A percentile compares a stretch with the other conserved stretches of the same genome.
phyloP scores from a whole-genome alignment of 169 alveolate species.

The Plasmodium gaboni region DNA sequence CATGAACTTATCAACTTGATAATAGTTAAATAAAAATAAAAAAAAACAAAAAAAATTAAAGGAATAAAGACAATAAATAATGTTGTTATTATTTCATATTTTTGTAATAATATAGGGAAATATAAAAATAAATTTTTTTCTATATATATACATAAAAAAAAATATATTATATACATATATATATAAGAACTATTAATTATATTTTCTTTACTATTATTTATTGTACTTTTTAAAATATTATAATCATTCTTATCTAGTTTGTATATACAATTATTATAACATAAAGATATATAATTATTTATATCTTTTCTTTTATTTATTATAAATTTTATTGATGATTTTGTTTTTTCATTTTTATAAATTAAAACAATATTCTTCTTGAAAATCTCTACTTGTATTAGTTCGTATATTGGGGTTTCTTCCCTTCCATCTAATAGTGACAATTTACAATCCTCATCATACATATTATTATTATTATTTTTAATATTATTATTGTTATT shows the following conservation, averaged over 20 bases:
- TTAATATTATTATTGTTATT: no score
- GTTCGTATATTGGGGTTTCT: background rate
- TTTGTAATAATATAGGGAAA: slow-evolving; percentile 40
- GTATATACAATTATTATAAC: slow-evolving; percentile 18
- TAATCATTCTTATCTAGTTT: slow-evolving; percentile 41
- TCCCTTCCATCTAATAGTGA: no score
- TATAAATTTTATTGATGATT: slow-evolving; percentile 4
- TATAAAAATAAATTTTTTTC: slow-evolving; percentile 34
- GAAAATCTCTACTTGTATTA: background rate
- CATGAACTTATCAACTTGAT: background rate
- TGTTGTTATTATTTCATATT: slow-evolving; percentile 20
- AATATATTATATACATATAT: slow-evolving; percentile 3
- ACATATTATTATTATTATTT: no score
- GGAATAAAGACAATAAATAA: slow-evolving; percentile 23
- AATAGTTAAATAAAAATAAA: slow-evolving; percentile 15
- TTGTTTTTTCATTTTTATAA: slow-evolving; percentile 13
- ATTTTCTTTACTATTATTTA: slow-evolving; percentile 20
- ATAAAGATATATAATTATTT: slow-evolving; percentile 12
- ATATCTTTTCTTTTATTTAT: slow-evolving; percentile 15
- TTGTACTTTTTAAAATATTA: slow-evolving; percentile 8
- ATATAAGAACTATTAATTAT: slow-evolving; percentile 24
- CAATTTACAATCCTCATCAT: no score
- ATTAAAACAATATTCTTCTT: slow-evolving; percentile 3
- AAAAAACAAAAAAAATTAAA: slow-evolving; percentile 12
- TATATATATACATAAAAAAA: slow-evolving; percentile 33